phyloP scores from a whole-genome alignment of 768 basidiomycete genomes.

The Boletus speciosus region DNA sequence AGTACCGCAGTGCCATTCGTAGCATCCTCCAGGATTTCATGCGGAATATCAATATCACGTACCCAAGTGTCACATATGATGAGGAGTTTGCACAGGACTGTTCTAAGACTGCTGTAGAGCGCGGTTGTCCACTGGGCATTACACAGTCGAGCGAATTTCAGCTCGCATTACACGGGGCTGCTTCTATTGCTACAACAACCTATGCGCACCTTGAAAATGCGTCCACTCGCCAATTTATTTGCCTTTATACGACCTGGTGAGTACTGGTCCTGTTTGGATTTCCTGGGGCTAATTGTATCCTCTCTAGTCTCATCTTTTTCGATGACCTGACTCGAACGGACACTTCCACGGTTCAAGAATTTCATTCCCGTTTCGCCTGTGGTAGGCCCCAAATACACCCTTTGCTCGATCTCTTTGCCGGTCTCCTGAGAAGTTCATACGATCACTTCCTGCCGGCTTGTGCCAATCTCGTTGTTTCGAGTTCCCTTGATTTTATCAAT shows the following conservation, averaged over 20 bases:
- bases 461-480: slow-evolving; percentile 4
- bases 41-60: neutral
- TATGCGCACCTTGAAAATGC: slow-evolving; percentile 1
- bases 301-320: slow-evolving; percentile 1
- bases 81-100: slow-evolving; percentile 1
- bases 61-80: slow-evolving; percentile 1
- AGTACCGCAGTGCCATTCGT: neutral
- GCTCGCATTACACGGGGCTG: slow-evolving; percentile 1
- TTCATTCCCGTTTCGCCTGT: neutral
- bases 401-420: neutral
- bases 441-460: slow-evolving; percentile 1
- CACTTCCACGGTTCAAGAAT: neutral
- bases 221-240: slow-evolving; percentile 2
- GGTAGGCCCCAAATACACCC: neutral
- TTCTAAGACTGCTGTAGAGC: neutral
- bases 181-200: neutral
- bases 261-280: neutral
- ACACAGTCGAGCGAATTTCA: slow-evolving; percentile 1
- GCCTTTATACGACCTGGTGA: slow-evolving; percentile 3
- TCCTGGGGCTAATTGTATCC: neutral
- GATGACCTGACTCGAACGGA: slow-evolving; percentile 6
- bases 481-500: slow-evolving; percentile 1
- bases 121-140: neutral
- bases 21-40: slow-evolving; percentile 1
- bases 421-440: neutral